phyloP scores from a whole-genome alignment of 1,284 basidiomycete genomes.

The Uromyces viciae-fabae region DNA sequence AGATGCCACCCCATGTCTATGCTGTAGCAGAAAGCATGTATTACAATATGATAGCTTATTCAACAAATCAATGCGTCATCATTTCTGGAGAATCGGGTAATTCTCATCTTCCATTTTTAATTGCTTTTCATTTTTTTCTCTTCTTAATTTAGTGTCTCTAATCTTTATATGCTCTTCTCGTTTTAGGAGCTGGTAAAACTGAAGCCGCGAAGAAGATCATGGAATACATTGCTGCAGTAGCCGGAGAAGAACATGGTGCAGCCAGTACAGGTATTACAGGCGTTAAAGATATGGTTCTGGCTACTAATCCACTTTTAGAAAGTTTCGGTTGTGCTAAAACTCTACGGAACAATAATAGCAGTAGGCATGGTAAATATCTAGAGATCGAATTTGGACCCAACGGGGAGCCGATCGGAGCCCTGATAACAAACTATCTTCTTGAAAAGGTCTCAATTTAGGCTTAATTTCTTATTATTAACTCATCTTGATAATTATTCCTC shows the following conservation, averaged over 20 bases:
- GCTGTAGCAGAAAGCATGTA: constrained; percentile 93
- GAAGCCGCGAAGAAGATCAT: constrained; percentile 98
- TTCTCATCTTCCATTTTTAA: constrained; percentile 45
- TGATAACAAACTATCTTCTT: constrained; percentile 96
- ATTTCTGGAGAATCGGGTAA: constrained; percentile 85
- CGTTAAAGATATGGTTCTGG: constrained; percentile 99
- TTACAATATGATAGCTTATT: constrained; percentile 99
- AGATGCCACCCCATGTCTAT: constrained; percentile 97
- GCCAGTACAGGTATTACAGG: constrained; percentile 71
- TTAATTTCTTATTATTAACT: not conserved
- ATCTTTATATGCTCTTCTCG: not conserved
- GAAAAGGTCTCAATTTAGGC: constrained; percentile 66
- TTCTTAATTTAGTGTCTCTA: not conserved
- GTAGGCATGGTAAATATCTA: constrained; percentile 97
- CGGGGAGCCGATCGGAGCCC: constrained; percentile 91
- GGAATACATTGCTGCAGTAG: constrained; percentile 99
- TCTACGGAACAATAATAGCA: constrained; percentile 95
- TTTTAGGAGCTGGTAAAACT: constrained; percentile 81
- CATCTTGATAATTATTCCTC: not conserved
- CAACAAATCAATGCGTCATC: constrained; percentile 99
- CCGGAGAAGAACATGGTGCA: constrained; percentile 67
- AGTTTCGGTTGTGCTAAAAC: constrained; percentile 99
- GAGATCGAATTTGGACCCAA: constrained; percentile 97
- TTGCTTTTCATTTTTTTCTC: constrained; percentile 53
- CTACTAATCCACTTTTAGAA: constrained; percentile 94